Percentiles rank a stretch among this genome's conserved stretches.
Conservation (phyloP, 106 monocot genomes). For the Amphibolis antarctica region DNA sequence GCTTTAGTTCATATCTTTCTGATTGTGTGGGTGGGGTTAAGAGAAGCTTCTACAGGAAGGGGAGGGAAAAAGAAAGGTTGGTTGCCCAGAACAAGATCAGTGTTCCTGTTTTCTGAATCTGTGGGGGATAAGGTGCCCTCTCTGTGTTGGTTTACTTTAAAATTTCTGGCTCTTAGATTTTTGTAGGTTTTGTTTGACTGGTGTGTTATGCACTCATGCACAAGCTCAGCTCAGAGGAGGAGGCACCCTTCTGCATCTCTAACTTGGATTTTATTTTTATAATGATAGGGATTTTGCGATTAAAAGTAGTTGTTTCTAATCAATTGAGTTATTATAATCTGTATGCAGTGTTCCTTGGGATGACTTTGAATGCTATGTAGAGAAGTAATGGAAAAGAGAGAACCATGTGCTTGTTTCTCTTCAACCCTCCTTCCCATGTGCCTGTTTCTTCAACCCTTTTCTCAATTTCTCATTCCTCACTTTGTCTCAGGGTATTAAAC, state of each 20-base stretch:
- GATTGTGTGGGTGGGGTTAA: conserved; percentile 3
- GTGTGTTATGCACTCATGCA: not conserved
- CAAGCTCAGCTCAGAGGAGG: too few species aligned
- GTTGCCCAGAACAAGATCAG: conserved; percentile 1
- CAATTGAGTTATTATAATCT: too few species aligned
- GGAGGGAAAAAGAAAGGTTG: too few species aligned
- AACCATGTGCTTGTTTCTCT: not conserved
- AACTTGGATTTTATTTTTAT: too few species aligned
- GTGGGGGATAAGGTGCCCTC: conserved; percentile 7
- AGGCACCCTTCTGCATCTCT: not conserved
- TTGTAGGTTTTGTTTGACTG: conserved; percentile 6
- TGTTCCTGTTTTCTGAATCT: conserved; percentile 4
- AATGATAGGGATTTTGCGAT: too few species aligned
- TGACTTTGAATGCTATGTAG: not conserved
- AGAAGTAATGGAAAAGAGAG: not conserved
- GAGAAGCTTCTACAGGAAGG: not conserved
- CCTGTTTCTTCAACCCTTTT: not conserved
- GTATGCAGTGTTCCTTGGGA: too few species aligned
- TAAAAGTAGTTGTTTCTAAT: too few species aligned
- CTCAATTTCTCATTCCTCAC: not conserved
- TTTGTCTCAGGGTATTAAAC: not conserved
- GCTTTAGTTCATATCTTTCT: too few species aligned
- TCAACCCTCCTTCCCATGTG: not conserved
- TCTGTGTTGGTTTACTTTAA: not conserved
- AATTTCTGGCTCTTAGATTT: not conserved